These are phyloP conservation scores for Boletus patriciae DNA, from an alignment of 768 basidiomycete genomes.

Conservation along the genomic window DNA sequence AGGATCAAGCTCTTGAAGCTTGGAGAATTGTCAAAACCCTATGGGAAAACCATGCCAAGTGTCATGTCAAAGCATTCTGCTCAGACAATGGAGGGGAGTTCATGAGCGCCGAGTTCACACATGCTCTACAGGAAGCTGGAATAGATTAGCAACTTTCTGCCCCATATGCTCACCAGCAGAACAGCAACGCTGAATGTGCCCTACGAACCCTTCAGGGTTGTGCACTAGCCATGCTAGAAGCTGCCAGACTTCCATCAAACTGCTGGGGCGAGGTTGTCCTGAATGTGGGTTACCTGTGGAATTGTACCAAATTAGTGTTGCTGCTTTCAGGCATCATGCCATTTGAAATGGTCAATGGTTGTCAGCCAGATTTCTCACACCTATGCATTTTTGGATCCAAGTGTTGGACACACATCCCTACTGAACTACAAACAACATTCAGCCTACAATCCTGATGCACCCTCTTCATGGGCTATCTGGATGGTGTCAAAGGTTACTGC, in stretches of 20 bases:
- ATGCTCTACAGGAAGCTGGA: not conserved
- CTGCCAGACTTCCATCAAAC: not conserved
- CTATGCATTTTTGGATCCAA: not conserved
- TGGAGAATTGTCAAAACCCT: not conserved
- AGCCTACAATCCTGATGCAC: not conserved
- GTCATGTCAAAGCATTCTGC: not conserved
- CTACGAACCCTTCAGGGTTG: not conserved
- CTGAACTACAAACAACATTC: not conserved
- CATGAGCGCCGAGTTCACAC: not conserved
- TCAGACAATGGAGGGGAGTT: constrained; percentile 9
- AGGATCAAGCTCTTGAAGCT: not conserved
- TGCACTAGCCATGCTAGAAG: not conserved
- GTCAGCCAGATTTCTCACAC: not conserved
- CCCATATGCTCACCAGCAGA: not conserved
- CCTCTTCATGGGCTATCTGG: not conserved
- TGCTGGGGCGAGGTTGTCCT: not conserved
- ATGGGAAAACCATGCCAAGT: not conserved
- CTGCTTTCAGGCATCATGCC: not conserved
- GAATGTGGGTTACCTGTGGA: not conserved
- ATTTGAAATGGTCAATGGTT: not conserved
- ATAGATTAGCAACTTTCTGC: not conserved
- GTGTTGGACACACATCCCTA: not conserved
- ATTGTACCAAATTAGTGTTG: not conserved
- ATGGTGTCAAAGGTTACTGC: not conserved
- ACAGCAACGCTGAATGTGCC: not conserved